phyloP scores from a whole-genome alignment of 352 stramenopile genomes.

The Peronospora belbahrii region DNA sequence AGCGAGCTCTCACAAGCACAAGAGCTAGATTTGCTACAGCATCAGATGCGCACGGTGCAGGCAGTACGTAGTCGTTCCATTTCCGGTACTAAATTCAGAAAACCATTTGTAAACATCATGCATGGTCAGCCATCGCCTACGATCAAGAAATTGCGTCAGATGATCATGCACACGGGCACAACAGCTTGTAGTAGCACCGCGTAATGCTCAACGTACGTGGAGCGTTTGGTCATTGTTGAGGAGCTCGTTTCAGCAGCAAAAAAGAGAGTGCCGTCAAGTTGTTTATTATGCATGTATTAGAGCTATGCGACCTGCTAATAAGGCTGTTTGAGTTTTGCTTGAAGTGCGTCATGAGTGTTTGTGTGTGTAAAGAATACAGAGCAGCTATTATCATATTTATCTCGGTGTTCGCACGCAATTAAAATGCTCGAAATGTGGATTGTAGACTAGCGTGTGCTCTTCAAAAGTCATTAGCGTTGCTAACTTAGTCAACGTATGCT shows the following conservation, averaged over 20 bases:
- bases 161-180: slow-evolving; percentile 40
- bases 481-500: too few species aligned
- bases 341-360: slow-evolving; percentile 17
- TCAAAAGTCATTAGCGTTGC: too few species aligned
- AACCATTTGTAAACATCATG: slow-evolving; percentile 51
- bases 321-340: slow-evolving; percentile 10
- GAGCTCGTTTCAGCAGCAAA: not conserved
- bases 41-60: slow-evolving; percentile 50
- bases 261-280: slow-evolving; percentile 9
- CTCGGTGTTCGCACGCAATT: too few species aligned
- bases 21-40: slow-evolving; percentile 47
- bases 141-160: slow-evolving; percentile 63
- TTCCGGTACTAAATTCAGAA: slow-evolving; percentile 35
- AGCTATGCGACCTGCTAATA: slow-evolving; percentile 11
- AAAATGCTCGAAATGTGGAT: too few species aligned
- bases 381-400: slow-evolving; percentile 15
- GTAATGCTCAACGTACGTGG: slow-evolving; percentile 3
- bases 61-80: slow-evolving; percentile 37
- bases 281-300: slow-evolving; percentile 31
- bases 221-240: slow-evolving; percentile 10
- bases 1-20: slow-evolving; percentile 45
- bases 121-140: slow-evolving; percentile 49
- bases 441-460: too few species aligned
- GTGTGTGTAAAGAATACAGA: slow-evolving; percentile 31
- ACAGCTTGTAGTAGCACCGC: slow-evolving; percentile 32